Evolutionary conservation across 345 rosid species (phyloP).

Genomic region (Clausena lansium): DNA sequence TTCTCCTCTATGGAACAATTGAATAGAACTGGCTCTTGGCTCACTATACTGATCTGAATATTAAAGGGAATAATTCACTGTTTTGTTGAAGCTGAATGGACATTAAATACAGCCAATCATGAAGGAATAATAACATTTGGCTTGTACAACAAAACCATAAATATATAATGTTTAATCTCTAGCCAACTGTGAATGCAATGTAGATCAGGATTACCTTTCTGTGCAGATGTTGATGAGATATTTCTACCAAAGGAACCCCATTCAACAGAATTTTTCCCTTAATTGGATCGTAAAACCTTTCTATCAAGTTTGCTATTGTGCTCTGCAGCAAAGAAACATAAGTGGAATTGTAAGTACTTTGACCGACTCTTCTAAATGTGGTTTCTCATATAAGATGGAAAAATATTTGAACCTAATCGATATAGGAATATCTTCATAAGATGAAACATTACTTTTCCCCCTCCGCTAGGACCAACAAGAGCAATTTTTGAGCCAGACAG

Average conservation of each 20-base stretch:
- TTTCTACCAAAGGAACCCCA: constrained; percentile 74
- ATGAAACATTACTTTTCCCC: constrained; percentile 70
- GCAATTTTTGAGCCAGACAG: constrained; percentile 87
- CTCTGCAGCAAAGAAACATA: constrained; percentile 53
- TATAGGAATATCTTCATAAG: background rate
- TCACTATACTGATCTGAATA: constrained; percentile 83
- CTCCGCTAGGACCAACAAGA: constrained; percentile 97
- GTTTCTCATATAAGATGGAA: background rate
- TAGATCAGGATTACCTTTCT: constrained; percentile 43
- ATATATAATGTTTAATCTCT: background rate
- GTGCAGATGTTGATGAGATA: constrained; percentile 83
- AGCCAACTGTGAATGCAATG: background rate
- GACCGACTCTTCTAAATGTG: background rate
- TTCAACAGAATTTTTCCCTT: constrained; percentile 79
- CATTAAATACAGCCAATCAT: background rate
- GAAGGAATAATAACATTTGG: background rate
- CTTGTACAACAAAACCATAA: background rate
- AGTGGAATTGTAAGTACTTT: background rate
- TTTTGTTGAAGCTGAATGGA: background rate
- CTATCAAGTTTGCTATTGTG: constrained; percentile 87
- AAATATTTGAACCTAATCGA: background rate
- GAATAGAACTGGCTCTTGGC: constrained; percentile 94
- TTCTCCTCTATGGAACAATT: constrained; percentile 55
- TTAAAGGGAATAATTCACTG: background rate
- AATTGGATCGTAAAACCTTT: constrained; percentile 85